These are phyloP conservation scores for Lasiosphaeris hirsuta DNA, from an alignment of 495 filamentous ascomycete genomes.

Conservation along the genomic window DNA sequence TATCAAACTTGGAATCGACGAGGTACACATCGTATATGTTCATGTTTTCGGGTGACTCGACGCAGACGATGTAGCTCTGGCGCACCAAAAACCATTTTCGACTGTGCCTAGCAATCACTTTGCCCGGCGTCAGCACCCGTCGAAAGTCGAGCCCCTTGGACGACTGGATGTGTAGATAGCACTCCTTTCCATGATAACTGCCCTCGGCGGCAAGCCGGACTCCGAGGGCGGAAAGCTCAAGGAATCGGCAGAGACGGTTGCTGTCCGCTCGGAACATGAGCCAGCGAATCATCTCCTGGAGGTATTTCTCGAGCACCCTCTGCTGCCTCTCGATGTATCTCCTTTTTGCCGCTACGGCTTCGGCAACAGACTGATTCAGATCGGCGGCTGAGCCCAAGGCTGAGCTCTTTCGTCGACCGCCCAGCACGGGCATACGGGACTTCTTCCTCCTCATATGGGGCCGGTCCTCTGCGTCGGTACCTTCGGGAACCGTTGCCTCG, in stretches of 20 bases:
- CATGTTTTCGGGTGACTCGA: constrained; percentile 97
- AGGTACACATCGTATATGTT: constrained; percentile 98
- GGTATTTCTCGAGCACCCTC: constrained; percentile 81
- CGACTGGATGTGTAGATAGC: constrained; percentile 85
- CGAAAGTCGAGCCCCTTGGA: constrained; percentile 88
- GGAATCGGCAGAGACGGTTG: constrained; percentile 92
- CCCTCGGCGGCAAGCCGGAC: constrained; percentile 94
- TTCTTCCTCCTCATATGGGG: constrained; percentile 53
- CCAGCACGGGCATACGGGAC: constrained; percentile 57
- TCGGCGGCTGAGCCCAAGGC: constrained; percentile 28
- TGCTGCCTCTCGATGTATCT: constrained; percentile 65
- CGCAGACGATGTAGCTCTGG: constrained; percentile 95
- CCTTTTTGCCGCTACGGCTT: constrained; percentile 37
- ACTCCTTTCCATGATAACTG: constrained; percentile 97
- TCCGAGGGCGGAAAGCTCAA: constrained; percentile 91
- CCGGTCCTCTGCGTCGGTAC: constrained; percentile 40
- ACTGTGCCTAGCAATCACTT: constrained; percentile 74
- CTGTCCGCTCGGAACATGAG: constrained; percentile 95
- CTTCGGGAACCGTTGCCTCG: constrained; percentile 40
- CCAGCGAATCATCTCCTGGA: constrained; percentile 91
- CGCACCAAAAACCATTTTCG: constrained; percentile 98
- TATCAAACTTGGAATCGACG: constrained; percentile 77
- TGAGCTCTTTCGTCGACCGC: constrained; percentile 32
- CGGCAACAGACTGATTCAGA: constrained; percentile 18
- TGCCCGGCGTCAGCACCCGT: constrained; percentile 68